Evolutionary conservation across 345 rosid species (phyloP).

Genomic region (Noccaea bulbosa): DNA sequence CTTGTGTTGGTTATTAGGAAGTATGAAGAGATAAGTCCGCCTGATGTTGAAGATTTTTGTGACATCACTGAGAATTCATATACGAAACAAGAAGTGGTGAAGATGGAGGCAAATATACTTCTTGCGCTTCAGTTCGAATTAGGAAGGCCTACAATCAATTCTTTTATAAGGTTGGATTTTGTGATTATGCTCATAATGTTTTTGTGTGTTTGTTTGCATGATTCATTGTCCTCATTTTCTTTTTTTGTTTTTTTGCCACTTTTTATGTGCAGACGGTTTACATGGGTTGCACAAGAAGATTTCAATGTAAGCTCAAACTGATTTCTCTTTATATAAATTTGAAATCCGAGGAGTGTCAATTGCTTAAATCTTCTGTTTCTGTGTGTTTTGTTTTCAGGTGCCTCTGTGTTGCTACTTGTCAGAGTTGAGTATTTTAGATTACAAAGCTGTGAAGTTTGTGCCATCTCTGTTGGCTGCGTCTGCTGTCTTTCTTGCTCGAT

Average conservation of each 20-base stretch:
- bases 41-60: slow-evolving; percentile 71
- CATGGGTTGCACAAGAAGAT: slow-evolving; percentile 59
- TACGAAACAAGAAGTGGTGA: slow-evolving; percentile 66
- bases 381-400: neutral
- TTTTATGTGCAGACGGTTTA: slow-evolving; percentile 57
- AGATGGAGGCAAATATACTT: slow-evolving; percentile 77
- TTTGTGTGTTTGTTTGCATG: neutral
- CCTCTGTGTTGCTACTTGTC: slow-evolving; percentile 77
- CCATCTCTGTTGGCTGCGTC: slow-evolving; percentile 85
- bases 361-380: neutral
- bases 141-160: slow-evolving; percentile 65
- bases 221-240: slow-evolving; percentile 6
- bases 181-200: neutral
- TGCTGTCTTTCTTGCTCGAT: slow-evolving; percentile 70
- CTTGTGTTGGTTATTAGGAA: slow-evolving; percentile 47
- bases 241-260: no score
- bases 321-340: neutral
- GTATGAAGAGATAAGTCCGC: slow-evolving; percentile 73
- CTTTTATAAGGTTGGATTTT: slow-evolving; percentile 59
- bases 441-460: slow-evolving; percentile 63
- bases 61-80: slow-evolving; percentile 67
- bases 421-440: slow-evolving; percentile 78
- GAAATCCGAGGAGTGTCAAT: neutral
- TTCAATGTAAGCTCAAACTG: slow-evolving; percentile 40
- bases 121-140: slow-evolving; percentile 64